A percentile compares a stretch with the other conserved stretches of the same genome.
Evolutionary conservation across 2,329 filamentous ascomycete genomes (phyloP).

Genomic region (Clonostachys solani): DNA sequence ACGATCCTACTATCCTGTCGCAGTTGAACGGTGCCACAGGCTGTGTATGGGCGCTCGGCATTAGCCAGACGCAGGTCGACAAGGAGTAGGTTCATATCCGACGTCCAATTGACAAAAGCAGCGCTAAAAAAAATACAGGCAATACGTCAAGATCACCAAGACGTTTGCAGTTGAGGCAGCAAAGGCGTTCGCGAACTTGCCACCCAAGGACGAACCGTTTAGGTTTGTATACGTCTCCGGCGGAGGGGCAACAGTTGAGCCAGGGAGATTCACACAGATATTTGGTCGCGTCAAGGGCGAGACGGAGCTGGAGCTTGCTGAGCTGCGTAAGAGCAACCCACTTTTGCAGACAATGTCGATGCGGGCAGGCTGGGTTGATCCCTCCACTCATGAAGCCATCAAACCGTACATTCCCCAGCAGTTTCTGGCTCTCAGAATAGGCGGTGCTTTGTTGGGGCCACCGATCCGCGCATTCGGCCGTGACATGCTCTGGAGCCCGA

Average conservation of each 20-base stretch:
- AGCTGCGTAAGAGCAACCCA: slow-evolving; percentile 33
- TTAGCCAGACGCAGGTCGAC: slow-evolving; percentile 53
- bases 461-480: slow-evolving; percentile 8
- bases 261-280: slow-evolving; percentile 49
- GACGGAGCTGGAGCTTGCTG: slow-evolving; percentile 55
- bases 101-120: too few relatives aligned
- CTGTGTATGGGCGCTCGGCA: slow-evolving; percentile 71
- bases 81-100: slow-evolving; percentile 37
- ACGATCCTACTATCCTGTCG: slow-evolving; percentile 50
- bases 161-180: slow-evolving; percentile 63
- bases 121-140: slow-evolving; percentile 9
- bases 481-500: slow-evolving; percentile 29
- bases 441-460: slow-evolving; percentile 6
- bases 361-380: slow-evolving; percentile 58
- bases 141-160: slow-evolving; percentile 66
- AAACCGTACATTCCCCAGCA: slow-evolving; percentile 31
- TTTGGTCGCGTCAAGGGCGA: slow-evolving; percentile 66
- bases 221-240: slow-evolving; percentile 71
- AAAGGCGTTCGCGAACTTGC: slow-evolving; percentile 48
- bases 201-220: slow-evolving; percentile 41
- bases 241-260: slow-evolving; percentile 52
- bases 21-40: slow-evolving; percentile 61
- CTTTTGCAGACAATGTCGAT: slow-evolving; percentile 37
- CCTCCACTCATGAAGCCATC: slow-evolving; percentile 30
- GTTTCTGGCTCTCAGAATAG: slow-evolving; percentile 5